These are phyloP conservation scores for Vachellia pachyceras DNA, from an alignment of 306 rosid species.

Conservation along the genomic window DNA sequence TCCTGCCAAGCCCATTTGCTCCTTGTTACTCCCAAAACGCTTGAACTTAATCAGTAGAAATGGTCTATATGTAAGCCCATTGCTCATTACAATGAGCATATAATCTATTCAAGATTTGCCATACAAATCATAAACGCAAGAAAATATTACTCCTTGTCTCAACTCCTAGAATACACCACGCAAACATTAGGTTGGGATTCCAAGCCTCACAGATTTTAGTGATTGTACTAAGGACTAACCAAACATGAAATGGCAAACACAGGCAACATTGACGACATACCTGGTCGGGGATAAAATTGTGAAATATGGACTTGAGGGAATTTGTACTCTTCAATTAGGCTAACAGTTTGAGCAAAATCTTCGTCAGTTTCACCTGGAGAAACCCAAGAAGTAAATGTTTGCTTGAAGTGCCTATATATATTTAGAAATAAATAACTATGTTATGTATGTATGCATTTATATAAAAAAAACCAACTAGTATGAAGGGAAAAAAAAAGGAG, in stretches of 20 bases:
- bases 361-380: conserved; percentile 92
- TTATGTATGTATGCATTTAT: background rate
- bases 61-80: background rate
- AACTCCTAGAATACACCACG: background rate
- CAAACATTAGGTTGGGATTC: background rate
- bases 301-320: conserved; percentile 95
- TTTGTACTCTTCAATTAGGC: conserved; percentile 77
- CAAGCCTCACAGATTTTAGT: background rate
- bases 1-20: background rate
- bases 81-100: background rate
- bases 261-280: conserved; percentile 40
- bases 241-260: conserved; percentile 13
- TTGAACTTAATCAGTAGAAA: background rate
- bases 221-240: too few species aligned
- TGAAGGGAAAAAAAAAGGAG: background rate
- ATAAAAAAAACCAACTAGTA: background rate
- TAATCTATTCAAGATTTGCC: background rate
- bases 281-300: conserved; percentile 99
- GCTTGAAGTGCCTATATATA: conserved; percentile 2
- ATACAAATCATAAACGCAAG: background rate
- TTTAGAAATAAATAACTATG: too few species aligned
- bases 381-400: conserved; percentile 38
- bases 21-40: background rate
- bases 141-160: background rate
- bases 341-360: conserved; percentile 79